A percentile compares a stretch with the other conserved stretches of the same genome.
Evolutionary conservation across 2,329 filamentous ascomycete genomes (phyloP).

Genomic region (Pestalotiopsis sp.): DNA sequence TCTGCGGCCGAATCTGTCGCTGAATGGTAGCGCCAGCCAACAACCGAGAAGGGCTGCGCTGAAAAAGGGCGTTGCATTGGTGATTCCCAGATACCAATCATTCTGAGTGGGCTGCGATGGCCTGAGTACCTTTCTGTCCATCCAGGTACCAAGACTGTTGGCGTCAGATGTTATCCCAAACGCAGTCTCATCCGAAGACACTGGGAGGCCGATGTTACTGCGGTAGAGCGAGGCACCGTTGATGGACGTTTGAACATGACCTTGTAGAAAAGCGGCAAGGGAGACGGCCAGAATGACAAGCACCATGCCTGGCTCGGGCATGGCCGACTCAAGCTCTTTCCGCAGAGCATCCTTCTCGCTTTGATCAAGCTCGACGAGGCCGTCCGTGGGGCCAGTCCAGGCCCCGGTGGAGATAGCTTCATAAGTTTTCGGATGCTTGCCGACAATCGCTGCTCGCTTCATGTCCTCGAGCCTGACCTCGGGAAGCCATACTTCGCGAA

Average conservation of each 20-base stretch:
- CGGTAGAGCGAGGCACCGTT: constrained; percentile 11
- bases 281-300: constrained; percentile 46
- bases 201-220: background rate
- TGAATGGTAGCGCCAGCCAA: constrained; percentile 42
- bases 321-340: constrained; percentile 40
- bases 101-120: constrained; percentile 18
- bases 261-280: constrained; percentile 46
- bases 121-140: background rate
- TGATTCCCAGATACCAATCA: constrained; percentile 42
- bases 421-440: constrained; percentile 8
- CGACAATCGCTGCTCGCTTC: constrained; percentile 7
- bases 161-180: background rate
- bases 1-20: constrained; percentile 42
- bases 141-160: background rate
- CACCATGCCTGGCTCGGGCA: constrained; percentile 42
- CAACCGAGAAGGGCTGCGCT: constrained; percentile 41
- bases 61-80: constrained; percentile 43
- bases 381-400: background rate
- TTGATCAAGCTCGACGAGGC: constrained; percentile 31
- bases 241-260: constrained; percentile 34
- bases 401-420: background rate
- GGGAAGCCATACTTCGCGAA: constrained; percentile 1
- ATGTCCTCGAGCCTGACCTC: background rate
- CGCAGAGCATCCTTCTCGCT: constrained; percentile 41
- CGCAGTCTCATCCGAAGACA: background rate